Conservation (phyloP, 768 basidiomycete species). For the Tulasnella sp. region DNA sequence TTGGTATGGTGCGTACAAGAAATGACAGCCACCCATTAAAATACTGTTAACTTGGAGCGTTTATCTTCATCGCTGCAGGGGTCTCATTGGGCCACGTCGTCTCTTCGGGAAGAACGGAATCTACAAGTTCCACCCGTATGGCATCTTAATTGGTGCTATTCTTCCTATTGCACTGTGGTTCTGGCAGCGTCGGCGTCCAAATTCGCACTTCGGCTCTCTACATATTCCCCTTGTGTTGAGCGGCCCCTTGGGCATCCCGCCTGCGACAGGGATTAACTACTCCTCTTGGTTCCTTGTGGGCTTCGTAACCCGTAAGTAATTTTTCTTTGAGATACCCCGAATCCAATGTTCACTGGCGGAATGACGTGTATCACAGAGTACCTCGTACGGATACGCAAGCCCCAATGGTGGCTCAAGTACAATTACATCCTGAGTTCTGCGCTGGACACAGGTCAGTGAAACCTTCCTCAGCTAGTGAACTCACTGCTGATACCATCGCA, state of each 20-base stretch:
- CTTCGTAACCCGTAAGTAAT: conserved; percentile 50
- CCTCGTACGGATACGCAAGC: conserved; percentile 47
- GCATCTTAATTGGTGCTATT: conserved; percentile 47
- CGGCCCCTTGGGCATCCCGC: conserved; percentile 47
- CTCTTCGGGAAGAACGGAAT: conserved; percentile 47
- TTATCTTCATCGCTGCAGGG: conserved; percentile 42
- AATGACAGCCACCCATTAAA: conserved; percentile 34
- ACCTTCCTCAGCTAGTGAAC: background rate
- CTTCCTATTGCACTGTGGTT: conserved; percentile 51
- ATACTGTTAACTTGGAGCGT: background rate
- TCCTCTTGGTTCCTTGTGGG: conserved; percentile 50
- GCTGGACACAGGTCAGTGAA: conserved; percentile 46
- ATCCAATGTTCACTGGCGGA: fast-evolving
- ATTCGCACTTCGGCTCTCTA: conserved; percentile 45
- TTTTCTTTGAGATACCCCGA: too few species aligned
- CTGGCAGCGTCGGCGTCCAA: conserved; percentile 42
- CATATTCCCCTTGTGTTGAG: conserved; percentile 51
- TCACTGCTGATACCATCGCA: background rate
- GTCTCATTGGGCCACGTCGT: conserved; percentile 51
- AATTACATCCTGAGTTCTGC: conserved; percentile 53
- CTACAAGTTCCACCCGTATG: conserved; percentile 50
- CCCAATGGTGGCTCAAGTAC: conserved; percentile 57
- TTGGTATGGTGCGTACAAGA: conserved; percentile 47
- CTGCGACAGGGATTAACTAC: conserved; percentile 54
- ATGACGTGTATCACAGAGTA: conserved; percentile 43